Conservation (phyloP, 164 flowering plant species). For the Magnolia officinalis region DNA sequence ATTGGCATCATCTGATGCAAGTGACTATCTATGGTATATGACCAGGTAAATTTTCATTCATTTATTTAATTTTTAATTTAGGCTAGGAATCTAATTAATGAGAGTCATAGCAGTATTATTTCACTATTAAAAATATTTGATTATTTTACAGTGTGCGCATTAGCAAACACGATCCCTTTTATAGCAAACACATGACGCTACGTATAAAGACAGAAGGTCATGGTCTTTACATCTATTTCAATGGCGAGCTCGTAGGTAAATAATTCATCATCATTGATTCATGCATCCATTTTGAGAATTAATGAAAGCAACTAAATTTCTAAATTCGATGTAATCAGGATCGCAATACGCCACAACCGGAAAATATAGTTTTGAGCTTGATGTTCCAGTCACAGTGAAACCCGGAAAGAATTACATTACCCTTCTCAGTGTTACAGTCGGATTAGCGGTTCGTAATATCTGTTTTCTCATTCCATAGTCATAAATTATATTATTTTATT, state of each 20-base stretch:
- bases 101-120: too few species aligned
- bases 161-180: constrained; percentile 22
- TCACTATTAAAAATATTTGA: too few species aligned
- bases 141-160: constrained; percentile 24
- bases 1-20: constrained; percentile 30
- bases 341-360: constrained; percentile 35
- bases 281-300: too few species aligned
- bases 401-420: constrained; percentile 42
- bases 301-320: too few species aligned
- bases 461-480: too few species aligned
- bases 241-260: constrained; percentile 40
- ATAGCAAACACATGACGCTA: constrained; percentile 32
- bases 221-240: constrained; percentile 54
- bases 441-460: constrained; percentile 31
- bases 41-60: constrained; percentile 35
- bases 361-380: constrained; percentile 18
- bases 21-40: constrained; percentile 82
- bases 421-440: constrained; percentile 57
- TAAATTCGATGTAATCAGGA: constrained; percentile 19
- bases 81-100: neutral
- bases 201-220: constrained; percentile 54
- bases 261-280: too few species aligned
- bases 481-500: too few species aligned
- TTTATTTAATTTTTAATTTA: neutral
- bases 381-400: constrained; percentile 28